A percentile compares a stretch with the other conserved stretches of the same genome.
Conservation (phyloP, 768 basidiomycete genomes). For the Suillus alpinus region DNA sequence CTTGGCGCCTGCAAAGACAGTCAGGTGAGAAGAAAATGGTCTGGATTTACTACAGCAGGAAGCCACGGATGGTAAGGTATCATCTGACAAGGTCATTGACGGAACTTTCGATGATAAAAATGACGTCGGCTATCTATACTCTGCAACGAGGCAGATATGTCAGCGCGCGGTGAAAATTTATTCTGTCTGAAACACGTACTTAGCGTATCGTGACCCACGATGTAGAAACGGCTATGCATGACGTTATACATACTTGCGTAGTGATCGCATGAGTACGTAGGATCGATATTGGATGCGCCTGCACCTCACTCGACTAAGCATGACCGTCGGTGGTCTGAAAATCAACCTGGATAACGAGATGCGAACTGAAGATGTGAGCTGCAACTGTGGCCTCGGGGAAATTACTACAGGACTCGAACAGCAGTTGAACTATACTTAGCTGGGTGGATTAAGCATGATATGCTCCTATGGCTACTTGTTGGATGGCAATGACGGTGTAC, state of each 20-base stretch:
- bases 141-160: neutral
- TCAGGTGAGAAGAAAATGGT: neutral
- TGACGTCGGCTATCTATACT: neutral
- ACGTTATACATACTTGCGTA: no score
- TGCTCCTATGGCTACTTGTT: neutral
- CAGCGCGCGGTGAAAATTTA: neutral
- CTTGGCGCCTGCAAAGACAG: neutral
- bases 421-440: neutral
- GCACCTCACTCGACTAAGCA: no score
- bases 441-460: neutral
- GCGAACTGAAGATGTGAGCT: no score
- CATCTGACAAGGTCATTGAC: neutral
- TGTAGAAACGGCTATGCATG: neutral
- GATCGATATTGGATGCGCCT: neutral
- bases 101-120: neutral
- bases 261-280: neutral
- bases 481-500: neutral
- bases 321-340: neutral
- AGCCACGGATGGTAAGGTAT: neutral
- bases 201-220: neutral
- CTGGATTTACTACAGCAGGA: neutral
- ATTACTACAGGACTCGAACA: neutral
- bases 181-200: neutral
- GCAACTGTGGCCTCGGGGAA: neutral
- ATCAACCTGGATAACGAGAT: neutral